phyloP scores from a whole-genome alignment of 2,329 filamentous ascomycete species.

The Colletotrichum karsti region DNA sequence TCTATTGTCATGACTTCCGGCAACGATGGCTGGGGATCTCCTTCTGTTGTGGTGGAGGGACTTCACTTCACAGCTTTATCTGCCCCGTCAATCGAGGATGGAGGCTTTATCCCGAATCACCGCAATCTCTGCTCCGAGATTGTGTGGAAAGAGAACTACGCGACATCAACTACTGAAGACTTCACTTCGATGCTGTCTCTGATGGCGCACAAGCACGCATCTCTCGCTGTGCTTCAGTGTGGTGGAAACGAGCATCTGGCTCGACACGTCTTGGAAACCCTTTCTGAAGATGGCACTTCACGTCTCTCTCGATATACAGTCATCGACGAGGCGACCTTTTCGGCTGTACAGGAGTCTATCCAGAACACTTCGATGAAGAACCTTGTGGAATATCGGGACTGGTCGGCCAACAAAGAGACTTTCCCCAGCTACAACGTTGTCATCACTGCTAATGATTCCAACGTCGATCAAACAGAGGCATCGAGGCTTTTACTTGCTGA shows the following conservation, averaged over 20 bases:
- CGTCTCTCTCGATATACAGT: slow-evolving; percentile 44
- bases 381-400: slow-evolving; percentile 38
- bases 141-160: slow-evolving; percentile 52
- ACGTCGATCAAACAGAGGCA: slow-evolving; percentile 28
- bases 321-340: slow-evolving; percentile 24
- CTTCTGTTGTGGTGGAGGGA: slow-evolving; percentile 53
- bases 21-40: slow-evolving; percentile 38
- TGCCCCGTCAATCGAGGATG: slow-evolving; percentile 32
- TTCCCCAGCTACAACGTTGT: slow-evolving; percentile 44
- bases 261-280: slow-evolving; percentile 34
- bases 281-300: slow-evolving; percentile 37
- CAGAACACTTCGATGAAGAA: slow-evolving; percentile 28
- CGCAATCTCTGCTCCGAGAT: slow-evolving; percentile 58
- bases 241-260: slow-evolving; percentile 37
- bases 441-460: slow-evolving; percentile 31
- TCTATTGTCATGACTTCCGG: slow-evolving; percentile 50
- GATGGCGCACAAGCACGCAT: slow-evolving; percentile 49
- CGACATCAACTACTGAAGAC: slow-evolving; percentile 32
- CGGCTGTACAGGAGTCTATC: slow-evolving; percentile 6
- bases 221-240: slow-evolving; percentile 47
- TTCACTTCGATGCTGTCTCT: slow-evolving; percentile 39
- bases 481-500: slow-evolving; percentile 36
- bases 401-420: slow-evolving; percentile 31
- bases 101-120: slow-evolving; percentile 55
- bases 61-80: slow-evolving; percentile 52